Conservation (phyloP, 108 stramenopile species). For the Nitzschia palea region DNA sequence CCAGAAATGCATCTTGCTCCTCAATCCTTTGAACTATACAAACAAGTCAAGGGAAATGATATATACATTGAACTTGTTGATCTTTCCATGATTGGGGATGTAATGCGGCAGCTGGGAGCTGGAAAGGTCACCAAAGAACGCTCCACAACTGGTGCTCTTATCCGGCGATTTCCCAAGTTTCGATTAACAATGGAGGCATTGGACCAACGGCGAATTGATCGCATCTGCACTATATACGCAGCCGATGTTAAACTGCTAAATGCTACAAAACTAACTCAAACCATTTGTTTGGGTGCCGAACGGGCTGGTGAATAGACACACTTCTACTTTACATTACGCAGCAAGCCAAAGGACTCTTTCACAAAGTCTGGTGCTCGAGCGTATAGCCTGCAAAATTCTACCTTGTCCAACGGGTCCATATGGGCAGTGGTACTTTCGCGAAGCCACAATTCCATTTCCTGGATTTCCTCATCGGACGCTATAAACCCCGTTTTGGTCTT, state of each 20-base stretch:
- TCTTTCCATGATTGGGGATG: neutral
- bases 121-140: neutral
- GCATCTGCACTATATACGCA: constrained; percentile 2
- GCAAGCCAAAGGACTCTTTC: constrained; percentile 20
- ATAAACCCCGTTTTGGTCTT: constrained; percentile 17
- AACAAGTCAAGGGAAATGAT: constrained; percentile 6
- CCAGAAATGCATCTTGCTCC: constrained; percentile 14
- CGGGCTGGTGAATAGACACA: neutral
- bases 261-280: neutral
- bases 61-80: constrained; percentile 9
- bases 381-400: constrained; percentile 42
- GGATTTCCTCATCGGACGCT: constrained; percentile 32
- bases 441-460: constrained; percentile 36
- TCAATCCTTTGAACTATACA: constrained; percentile 16
- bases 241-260: constrained; percentile 3
- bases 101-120: neutral
- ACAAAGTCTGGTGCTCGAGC: constrained; percentile 37
- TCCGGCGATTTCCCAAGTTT: constrained; percentile 1
- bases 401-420: constrained; percentile 25
- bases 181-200: neutral
- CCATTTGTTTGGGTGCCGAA: neutral
- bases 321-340: neutral
- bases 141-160: neutral
- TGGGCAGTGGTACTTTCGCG: neutral
- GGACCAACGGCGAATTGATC: neutral